Evolutionary conservation across 305 asterid genomes (phyloP), one percentile per base, ranked within the genome.

Genomic region (Lippia alba): DNA sequence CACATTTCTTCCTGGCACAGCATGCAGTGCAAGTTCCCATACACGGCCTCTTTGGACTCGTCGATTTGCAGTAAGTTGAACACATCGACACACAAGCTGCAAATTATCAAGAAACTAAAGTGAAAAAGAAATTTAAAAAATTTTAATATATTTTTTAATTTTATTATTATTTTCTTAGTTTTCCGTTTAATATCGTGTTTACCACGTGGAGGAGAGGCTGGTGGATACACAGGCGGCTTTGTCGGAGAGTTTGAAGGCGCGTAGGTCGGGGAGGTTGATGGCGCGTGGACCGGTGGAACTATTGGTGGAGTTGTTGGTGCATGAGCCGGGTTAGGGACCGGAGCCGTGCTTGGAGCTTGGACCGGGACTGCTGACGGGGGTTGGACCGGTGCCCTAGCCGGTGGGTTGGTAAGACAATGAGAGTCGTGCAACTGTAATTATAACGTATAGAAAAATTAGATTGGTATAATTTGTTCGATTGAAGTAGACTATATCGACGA

Each of bases 1-100:
- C 86, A 62, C 89, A 84, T 51, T 81, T 74, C 74, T 19, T 45
- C 75, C 76, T 74, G 3, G 69, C 77, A 41, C 89, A 79, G 66
- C 89, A 84, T 7, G 78, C 72, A 15, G 78, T 73, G 59, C 84
- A 84, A 39, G 64, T 74, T 54, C 39, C 79, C 83, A 76, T 79
- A 71, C 89, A 81, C 0, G 76, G n/a, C 68, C 79, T 70, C 58
- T 65, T 81, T 32, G 73, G 73, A 39, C 72, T 75, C 1, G 30
- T 5, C 8, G 69, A 54, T 78, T 66, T 80, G 80, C 88, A 84
- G 39, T 81, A 62, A 8, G 56, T 49, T 9, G 48, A 36, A 48
- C 84, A 84, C 63, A 33, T 78, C n/a, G 71, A 51, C 68, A 77
- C 76, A 53, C 81, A 84, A 39, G 66, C 84, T 81, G 72, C 74